Evolutionary conservation across 306 rosid species (phyloP).

Genomic region (Prunus armeniaca): DNA sequence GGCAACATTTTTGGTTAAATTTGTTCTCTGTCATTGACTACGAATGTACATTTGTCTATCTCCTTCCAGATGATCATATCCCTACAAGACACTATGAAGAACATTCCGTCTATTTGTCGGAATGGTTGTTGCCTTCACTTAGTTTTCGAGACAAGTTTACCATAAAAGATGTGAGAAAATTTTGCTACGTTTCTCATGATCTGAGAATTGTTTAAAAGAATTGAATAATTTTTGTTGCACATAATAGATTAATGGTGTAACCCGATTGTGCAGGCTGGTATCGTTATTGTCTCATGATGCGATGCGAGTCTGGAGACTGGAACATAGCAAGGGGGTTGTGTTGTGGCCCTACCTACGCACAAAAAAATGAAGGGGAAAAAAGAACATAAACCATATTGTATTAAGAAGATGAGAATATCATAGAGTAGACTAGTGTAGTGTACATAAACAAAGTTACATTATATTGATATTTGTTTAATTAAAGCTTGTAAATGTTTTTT

Average conservation of each 20-base stretch:
- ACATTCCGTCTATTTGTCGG: constrained; percentile 45
- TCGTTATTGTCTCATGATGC: constrained; percentile 43
- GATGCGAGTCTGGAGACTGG: neutral
- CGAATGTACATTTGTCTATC: constrained; percentile 12
- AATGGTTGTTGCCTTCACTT: constrained; percentile 76
- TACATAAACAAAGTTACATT: neutral
- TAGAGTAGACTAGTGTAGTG: neutral
- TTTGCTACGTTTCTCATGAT: constrained; percentile 5
- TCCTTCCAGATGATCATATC: constrained; percentile 51
- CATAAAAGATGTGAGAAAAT: constrained; percentile 63
- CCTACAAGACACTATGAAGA: constrained; percentile 32
- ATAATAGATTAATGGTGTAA: neutral
- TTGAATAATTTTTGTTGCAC: constrained; percentile 5
- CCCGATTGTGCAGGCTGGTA: constrained; percentile 51
- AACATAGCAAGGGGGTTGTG: neutral
- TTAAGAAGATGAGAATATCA: neutral
- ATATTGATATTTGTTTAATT: neutral
- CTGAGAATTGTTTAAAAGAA: constrained; percentile 9
- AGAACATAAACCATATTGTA: neutral
- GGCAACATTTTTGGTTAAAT: neutral
- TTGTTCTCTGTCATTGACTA: constrained; percentile 7
- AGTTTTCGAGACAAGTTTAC: constrained; percentile 46
- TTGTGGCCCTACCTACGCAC: too few relatives aligned
- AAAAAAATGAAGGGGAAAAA: too few relatives aligned
- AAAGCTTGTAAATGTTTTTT: neutral